These are phyloP conservation scores for Tricholoma matsutake DNA, from an alignment of 768 basidiomycete genomes.

Conservation along the genomic window DNA sequence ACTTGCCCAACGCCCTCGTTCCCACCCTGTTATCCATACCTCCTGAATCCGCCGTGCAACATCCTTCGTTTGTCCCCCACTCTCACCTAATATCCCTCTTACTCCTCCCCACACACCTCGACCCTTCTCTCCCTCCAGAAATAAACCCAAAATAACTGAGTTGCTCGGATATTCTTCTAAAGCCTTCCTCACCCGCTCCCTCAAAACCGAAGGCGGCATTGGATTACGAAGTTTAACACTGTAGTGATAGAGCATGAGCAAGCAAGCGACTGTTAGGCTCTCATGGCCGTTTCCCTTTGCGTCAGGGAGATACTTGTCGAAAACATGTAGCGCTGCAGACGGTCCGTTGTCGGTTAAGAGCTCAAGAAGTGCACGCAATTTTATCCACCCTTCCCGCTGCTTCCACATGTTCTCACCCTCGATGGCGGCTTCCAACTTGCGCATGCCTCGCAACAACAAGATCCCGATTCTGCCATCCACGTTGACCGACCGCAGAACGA, in stretches of 20 bases:
- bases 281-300: constrained; percentile 39
- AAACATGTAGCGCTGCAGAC: constrained; percentile 37
- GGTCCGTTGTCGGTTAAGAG: constrained; percentile 47
- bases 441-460: constrained; percentile 60
- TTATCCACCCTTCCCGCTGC: constrained; percentile 63
- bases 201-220: constrained; percentile 53
- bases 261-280: constrained; percentile 51
- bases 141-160: constrained; percentile 67
- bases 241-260: constrained; percentile 63
- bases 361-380: constrained; percentile 63
- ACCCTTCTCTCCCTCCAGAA: constrained; percentile 74
- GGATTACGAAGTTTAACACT: constrained; percentile 51
- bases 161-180: constrained; percentile 63
- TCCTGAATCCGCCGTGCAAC: constrained; percentile 60
- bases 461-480: constrained; percentile 52
- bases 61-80: constrained; percentile 45
- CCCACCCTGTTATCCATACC: constrained; percentile 81
- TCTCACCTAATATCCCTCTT: constrained; percentile 52
- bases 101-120: constrained; percentile 79
- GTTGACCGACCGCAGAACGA: constrained; percentile 53
- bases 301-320: constrained; percentile 31
- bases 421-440: constrained; percentile 53
- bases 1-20: constrained; percentile 63
- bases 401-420: constrained; percentile 40
- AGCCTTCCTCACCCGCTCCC: constrained; percentile 53